Evolutionary conservation across 2,329 filamentous ascomycete species (phyloP).

Genomic region (Neofusicoccum laricinum): DNA sequence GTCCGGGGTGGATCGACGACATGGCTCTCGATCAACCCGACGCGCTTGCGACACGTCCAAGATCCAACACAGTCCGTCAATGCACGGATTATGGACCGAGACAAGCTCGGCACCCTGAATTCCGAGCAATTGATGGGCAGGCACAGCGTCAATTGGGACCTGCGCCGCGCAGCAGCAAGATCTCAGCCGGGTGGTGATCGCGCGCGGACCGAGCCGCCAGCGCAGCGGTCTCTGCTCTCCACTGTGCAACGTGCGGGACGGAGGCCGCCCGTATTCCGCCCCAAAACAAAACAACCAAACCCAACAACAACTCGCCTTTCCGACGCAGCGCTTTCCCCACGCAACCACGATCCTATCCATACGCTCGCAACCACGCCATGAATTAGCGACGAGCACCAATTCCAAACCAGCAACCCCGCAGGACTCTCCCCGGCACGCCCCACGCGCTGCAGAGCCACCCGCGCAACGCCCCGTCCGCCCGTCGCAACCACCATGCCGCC

Average conservation of each 20-base stretch:
- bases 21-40: background rate
- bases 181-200: background rate
- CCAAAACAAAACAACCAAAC: conserved; percentile 6
- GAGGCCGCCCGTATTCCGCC: background rate
- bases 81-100: too few relatives aligned
- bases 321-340: background rate
- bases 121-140: background rate
- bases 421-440: too few relatives aligned
- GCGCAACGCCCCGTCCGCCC: too few relatives aligned
- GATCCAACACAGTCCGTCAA: background rate
- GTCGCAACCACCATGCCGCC: too few relatives aligned
- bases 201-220: background rate
- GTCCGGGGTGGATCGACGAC: background rate
- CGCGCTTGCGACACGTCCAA: background rate
- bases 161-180: background rate
- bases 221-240: background rate
- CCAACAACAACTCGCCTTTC: background rate
- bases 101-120: too few relatives aligned
- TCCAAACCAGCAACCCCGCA: background rate
- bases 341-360: background rate
- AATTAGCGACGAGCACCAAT: background rate
- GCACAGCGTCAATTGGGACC: background rate
- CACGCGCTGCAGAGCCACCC: too few relatives aligned
- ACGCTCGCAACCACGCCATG: background rate
- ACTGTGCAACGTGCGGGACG: background rate